Evolutionary conservation across 345 rosid species (phyloP), one percentile per base, ranked within the genome.

Genomic region (Eucalyptus microcorys): DNA sequence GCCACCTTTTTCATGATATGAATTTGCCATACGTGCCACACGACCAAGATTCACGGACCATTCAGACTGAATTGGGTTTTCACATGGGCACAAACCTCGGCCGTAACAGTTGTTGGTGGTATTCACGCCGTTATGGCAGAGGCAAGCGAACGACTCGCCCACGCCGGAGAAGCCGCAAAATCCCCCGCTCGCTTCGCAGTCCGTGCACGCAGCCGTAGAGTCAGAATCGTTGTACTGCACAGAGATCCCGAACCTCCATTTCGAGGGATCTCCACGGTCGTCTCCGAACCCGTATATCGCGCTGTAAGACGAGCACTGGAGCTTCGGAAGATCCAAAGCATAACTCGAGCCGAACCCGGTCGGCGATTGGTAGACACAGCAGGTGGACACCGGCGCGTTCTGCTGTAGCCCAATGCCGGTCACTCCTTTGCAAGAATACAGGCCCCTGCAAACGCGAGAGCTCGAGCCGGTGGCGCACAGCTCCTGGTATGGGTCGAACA

Each of bases 381-480:
- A 95, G 16, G 94, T 93, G 32, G 95, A 92, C 47, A 87, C 87
- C 10, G 94, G 93, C 57, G 94, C 96, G 61, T 94, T 93, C 91
- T 87, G 93, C 10, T 91, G 94, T 89, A 95, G 90, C 12, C 97
- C 97, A 55, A 94, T 92, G 86, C 94, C 96, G 2, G 85, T 50
- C n/a, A 94, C 93, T 43, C 95, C 97, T 88, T 92, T 92, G 92
- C 97, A 95, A 43, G 95, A 95, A 87, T 95, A 95, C 86, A 95
- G 40, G 26, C 96, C 96, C 80, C 92, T 90, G 26, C 97, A 94
- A 87, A 94, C 93, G 40, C 96, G 95, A 90, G 95, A 89, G 49
- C 91, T 90, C 7, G 97, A 94, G 49, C 96, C 97, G 3, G 89
- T 94, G 55, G 87, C 91, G 71, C 97, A 95, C 89, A 94, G 64